phyloP scores from a whole-genome alignment of 371 early-diverging fungal genomes.

The Syncephalis plumigaleata region DNA sequence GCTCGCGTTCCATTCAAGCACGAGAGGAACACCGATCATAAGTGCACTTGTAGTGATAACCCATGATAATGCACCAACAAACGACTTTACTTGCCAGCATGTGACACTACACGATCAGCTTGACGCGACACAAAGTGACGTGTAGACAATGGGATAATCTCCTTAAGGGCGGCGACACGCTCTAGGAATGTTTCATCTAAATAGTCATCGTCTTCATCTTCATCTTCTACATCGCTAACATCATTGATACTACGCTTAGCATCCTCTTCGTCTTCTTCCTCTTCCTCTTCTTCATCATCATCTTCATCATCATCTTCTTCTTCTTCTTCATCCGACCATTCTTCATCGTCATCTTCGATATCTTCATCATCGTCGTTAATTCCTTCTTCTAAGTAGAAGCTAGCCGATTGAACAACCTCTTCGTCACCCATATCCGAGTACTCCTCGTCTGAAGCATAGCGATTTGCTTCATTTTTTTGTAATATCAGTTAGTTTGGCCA shows the following conservation, averaged over 20 bases:
- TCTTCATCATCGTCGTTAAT: too few relatives aligned
- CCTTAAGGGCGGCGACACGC: constrained; percentile 52
- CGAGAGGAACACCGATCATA: constrained; percentile 51
- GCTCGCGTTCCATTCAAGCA: constrained; percentile 57
- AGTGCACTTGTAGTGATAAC: constrained; percentile 63
- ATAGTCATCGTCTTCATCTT: constrained; percentile 16
- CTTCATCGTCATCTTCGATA: too few relatives aligned
- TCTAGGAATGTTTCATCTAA: constrained; percentile 28
- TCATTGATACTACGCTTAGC: not conserved
- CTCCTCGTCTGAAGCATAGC: too few relatives aligned
- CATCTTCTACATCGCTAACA: constrained; percentile 1
- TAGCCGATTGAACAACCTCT: too few relatives aligned
- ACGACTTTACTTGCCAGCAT: constrained; percentile 31
- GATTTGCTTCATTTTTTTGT: too few relatives aligned
- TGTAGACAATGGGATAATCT: constrained; percentile 50
- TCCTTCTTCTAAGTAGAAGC: too few relatives aligned
- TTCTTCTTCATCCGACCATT: too few relatives aligned
- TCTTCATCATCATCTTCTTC: too few relatives aligned
- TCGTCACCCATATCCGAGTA: too few relatives aligned
- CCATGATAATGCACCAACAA: constrained; percentile 62
- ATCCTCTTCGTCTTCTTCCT: constrained; percentile 1
- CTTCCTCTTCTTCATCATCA: not conserved
- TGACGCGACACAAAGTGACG: constrained; percentile 33
- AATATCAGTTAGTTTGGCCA: too few relatives aligned
- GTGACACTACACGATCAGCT: constrained; percentile 28